Evolutionary conservation across 257 asterid species (phyloP).

Genomic region (Fraxinus excelsior): DNA sequence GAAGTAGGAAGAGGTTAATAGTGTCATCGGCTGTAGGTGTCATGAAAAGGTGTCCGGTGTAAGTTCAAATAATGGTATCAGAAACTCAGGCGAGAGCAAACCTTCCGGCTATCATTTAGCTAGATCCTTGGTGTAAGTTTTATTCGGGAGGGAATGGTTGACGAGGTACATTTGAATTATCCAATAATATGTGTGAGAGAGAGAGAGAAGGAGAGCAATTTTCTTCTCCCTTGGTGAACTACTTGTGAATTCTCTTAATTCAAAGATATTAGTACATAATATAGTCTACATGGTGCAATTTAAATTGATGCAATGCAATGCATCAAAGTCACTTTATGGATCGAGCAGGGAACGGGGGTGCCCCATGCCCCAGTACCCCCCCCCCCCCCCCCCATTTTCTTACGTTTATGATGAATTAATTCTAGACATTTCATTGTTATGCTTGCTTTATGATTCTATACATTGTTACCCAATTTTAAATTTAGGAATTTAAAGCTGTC

Average conservation of each 20-base stretch:
- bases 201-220: not conserved
- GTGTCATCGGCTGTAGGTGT: not conserved
- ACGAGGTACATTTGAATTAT: not conserved
- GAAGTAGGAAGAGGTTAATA: not conserved
- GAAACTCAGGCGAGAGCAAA: not conserved
- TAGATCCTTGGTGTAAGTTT: not conserved
- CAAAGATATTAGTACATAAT: not conserved
- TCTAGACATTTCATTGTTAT: too few relatives aligned
- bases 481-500: too few relatives aligned
- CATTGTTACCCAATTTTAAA: too few relatives aligned
- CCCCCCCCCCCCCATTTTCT: too few relatives aligned
- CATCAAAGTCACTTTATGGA: too few relatives aligned
- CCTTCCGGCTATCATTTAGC: not conserved
- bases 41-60: not conserved
- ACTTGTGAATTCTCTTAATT: not conserved
- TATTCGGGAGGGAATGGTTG: not conserved
- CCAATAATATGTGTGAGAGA: not conserved
- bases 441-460: too few relatives aligned
- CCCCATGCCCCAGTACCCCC: too few relatives aligned
- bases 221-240: not conserved
- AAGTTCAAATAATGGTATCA: not conserved
- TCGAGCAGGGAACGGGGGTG: too few relatives aligned
- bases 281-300: too few relatives aligned
- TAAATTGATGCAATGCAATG: not conserved
- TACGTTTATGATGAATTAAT: too few relatives aligned